phyloP scores from a whole-genome alignment of 2,329 filamentous ascomycete species.

The Lizonia empirigonia region DNA sequence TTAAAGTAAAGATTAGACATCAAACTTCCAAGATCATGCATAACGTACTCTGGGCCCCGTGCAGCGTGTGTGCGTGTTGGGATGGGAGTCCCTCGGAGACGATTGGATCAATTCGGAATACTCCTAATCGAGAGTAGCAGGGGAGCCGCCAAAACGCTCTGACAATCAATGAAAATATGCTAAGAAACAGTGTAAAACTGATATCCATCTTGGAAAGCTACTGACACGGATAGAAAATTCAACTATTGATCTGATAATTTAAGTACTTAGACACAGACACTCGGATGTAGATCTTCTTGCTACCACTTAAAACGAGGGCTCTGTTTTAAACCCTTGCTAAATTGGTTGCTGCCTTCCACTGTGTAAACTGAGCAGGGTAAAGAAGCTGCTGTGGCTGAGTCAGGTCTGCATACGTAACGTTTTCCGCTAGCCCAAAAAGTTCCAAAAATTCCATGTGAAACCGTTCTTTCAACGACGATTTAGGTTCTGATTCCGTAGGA shows the following conservation, averaged over 20 bases:
- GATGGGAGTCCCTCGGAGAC: constrained; percentile 65
- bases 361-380: constrained; percentile 14
- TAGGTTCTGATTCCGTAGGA: neutral
- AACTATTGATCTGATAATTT: neutral
- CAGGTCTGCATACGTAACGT: constrained; percentile 4
- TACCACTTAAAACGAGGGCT: neutral
- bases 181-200: too few relatives aligned
- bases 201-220: too few relatives aligned
- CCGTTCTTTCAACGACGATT: constrained; percentile 4
- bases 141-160: neutral
- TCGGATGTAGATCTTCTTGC: neutral
- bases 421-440: constrained; percentile 4
- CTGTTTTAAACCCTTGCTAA: neutral
- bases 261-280: neutral
- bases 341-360: constrained; percentile 10
- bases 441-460: constrained; percentile 14
- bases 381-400: constrained; percentile 15
- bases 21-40: neutral
- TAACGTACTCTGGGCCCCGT: neutral
- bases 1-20: neutral
- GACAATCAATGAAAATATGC: neutral
- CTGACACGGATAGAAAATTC: too few relatives aligned
- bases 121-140: constrained; percentile 71
- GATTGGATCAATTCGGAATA: constrained; percentile 79
- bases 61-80: constrained; percentile 68